Percentiles rank a stretch among this genome's conserved stretches.
Conservation (phyloP, 495 filamentous ascomycete genomes). For the Hypomontagnella monticulosa region DNA sequence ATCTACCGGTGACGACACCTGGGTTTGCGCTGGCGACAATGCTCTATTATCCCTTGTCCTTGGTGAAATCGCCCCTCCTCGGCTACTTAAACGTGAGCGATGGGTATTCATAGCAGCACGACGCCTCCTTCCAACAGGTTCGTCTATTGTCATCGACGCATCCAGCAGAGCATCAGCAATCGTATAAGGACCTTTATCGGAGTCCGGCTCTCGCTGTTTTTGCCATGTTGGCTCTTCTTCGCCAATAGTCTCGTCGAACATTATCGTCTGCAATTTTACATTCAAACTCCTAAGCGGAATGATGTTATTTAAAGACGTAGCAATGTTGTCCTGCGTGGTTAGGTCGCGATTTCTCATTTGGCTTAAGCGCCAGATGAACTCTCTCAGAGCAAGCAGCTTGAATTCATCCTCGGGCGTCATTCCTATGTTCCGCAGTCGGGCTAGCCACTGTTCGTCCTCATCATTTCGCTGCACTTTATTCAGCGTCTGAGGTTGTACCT, state of each 20-base stretch:
- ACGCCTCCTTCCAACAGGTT: constrained; percentile 66
- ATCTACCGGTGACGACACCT: constrained; percentile 35
- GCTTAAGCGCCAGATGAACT: constrained; percentile 91
- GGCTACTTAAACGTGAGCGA: constrained; percentile 57
- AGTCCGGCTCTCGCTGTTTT: constrained; percentile 33
- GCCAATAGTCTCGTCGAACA: constrained; percentile 80
- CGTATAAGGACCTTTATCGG: constrained; percentile 68
- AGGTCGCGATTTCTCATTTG: constrained; percentile 70
- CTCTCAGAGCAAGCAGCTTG: constrained; percentile 84
- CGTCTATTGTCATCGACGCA: constrained; percentile 88
- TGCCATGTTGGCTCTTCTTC: constrained; percentile 53
- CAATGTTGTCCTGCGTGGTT: constrained; percentile 45
- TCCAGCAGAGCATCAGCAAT: constrained; percentile 92
- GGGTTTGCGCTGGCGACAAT: constrained; percentile 40
- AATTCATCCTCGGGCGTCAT: constrained; percentile 86
- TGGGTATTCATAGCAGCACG: constrained; percentile 63
- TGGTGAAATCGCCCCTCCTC: constrained; percentile 51
- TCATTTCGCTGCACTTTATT: constrained; percentile 75
- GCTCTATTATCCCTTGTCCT: constrained; percentile 46
- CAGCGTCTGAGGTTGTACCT: constrained; percentile 45
- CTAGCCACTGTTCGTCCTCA: constrained; percentile 98
- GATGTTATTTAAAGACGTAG: constrained; percentile 70
- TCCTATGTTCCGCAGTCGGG: constrained; percentile 80
- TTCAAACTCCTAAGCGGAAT: constrained; percentile 74
- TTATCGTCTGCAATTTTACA: constrained; percentile 84